These are phyloP conservation scores for Tuber magnatum DNA, from an alignment of 495 filamentous ascomycete genomes.

Conservation along the genomic window DNA sequence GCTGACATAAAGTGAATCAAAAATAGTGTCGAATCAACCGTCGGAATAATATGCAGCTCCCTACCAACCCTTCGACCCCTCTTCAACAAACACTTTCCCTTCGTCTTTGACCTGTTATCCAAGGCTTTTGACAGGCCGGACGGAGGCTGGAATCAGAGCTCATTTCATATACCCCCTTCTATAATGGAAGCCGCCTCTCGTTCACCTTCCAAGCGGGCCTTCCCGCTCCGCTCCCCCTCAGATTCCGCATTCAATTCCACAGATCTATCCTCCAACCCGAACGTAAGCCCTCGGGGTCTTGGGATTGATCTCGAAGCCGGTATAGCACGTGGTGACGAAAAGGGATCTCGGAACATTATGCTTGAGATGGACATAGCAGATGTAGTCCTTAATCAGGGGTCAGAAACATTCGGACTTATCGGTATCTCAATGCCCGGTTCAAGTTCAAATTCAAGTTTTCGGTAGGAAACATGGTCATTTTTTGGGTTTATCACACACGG, in stretches of 20 bases:
- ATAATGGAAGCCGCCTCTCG: background rate
- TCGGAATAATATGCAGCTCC: constrained; percentile 14
- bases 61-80: constrained; percentile 10
- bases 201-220: background rate
- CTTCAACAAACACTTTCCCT: constrained; percentile 5
- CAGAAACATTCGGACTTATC: background rate
- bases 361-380: background rate
- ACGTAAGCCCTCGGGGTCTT: background rate
- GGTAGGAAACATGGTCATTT: background rate
- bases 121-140: background rate
- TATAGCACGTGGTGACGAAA: background rate
- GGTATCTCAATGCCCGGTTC: background rate
- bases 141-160: background rate
- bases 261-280: background rate
- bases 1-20: background rate
- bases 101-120: background rate
- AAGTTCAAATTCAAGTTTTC: background rate
- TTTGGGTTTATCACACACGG: background rate
- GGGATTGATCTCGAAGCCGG: background rate
- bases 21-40: constrained; percentile 7
- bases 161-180: background rate
- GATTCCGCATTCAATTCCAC: background rate
- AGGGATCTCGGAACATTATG: background rate
- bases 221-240: background rate
- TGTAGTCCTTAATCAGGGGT: background rate